Conservation (phyloP, 2,329 filamentous ascomycete genomes). For the Pleoardoris graminearum region DNA sequence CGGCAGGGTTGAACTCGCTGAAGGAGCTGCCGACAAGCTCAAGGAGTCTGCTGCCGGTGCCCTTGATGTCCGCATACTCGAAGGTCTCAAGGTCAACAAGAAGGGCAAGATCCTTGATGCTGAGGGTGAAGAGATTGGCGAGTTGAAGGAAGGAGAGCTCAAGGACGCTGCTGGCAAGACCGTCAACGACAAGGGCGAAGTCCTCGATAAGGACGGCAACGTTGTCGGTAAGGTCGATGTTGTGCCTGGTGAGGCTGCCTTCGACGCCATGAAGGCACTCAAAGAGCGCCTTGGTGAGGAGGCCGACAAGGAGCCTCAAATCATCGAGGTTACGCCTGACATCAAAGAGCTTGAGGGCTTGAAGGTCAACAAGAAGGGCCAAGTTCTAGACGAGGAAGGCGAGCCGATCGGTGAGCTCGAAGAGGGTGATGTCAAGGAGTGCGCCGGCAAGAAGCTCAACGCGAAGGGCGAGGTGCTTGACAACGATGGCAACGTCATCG, state of each 20-base stretch:
- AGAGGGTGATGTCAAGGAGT: constrained; percentile 63
- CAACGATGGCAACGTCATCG: constrained; percentile 65
- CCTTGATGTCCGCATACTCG: constrained; percentile 53
- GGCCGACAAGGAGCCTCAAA: constrained; percentile 46
- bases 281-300: constrained; percentile 49
- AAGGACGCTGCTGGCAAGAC: constrained; percentile 52
- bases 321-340: constrained; percentile 48
- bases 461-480: constrained; percentile 67
- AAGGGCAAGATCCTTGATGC: constrained; percentile 58
- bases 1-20: constrained; percentile 55
- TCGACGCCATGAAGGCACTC: constrained; percentile 54
- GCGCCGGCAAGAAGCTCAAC: constrained; percentile 68
- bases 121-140: constrained; percentile 56
- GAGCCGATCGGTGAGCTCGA: constrained; percentile 58
- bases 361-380: constrained; percentile 63
- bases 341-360: constrained; percentile 55
- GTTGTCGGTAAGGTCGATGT: constrained; percentile 55
- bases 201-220: constrained; percentile 55
- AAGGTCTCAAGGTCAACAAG: constrained; percentile 61
- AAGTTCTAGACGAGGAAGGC: constrained; percentile 57
- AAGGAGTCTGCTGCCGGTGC: constrained; percentile 45
- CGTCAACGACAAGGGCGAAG: constrained; percentile 56
- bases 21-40: constrained; percentile 54
- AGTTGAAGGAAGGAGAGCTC: constrained; percentile 53
- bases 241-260: constrained; percentile 54